phyloP scores from a whole-genome alignment of 176 grass and related monocot species.

The Urochloa ruziziensis region DNA sequence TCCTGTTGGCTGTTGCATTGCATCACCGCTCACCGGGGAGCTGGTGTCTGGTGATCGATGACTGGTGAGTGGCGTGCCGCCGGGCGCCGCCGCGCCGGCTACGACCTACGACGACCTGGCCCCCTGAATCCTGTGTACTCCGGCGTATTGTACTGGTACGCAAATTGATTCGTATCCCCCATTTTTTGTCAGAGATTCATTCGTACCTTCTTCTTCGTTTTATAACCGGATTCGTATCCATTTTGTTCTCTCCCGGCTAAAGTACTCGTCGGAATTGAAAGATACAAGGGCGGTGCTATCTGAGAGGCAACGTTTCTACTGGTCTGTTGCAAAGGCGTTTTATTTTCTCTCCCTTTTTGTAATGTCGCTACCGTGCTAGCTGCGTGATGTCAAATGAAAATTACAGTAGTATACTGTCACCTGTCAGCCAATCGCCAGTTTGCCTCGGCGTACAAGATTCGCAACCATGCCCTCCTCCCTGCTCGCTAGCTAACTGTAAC shows the following conservation, averaged over 20 bases:
- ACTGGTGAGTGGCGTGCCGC: no score
- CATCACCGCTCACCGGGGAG: no score
- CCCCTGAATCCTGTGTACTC: background rate
- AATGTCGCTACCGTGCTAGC: background rate
- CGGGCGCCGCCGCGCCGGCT: no score
- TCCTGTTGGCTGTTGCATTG: no score
- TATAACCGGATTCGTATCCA: no score
- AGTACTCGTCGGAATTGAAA: background rate
- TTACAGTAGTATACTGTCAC: no score
- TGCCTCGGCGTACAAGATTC: background rate
- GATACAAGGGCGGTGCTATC: background rate
- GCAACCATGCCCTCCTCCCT: background rate
- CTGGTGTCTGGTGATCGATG: no score
- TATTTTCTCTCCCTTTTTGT: background rate
- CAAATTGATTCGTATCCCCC: no score
- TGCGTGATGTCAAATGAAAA: no score
- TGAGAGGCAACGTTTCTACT: background rate
- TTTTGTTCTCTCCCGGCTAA: background rate
- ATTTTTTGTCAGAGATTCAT: rapidly evolving
- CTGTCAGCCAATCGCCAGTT: background rate
- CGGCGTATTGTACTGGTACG: no score
- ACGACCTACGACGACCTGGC: no score
- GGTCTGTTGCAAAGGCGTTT: background rate
- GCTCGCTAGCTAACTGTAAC: background rate
- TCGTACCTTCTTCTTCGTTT: no score